phyloP scores from a whole-genome alignment of 2,329 filamentous ascomycete genomes.

The Colletotrichum spaethianum region DNA sequence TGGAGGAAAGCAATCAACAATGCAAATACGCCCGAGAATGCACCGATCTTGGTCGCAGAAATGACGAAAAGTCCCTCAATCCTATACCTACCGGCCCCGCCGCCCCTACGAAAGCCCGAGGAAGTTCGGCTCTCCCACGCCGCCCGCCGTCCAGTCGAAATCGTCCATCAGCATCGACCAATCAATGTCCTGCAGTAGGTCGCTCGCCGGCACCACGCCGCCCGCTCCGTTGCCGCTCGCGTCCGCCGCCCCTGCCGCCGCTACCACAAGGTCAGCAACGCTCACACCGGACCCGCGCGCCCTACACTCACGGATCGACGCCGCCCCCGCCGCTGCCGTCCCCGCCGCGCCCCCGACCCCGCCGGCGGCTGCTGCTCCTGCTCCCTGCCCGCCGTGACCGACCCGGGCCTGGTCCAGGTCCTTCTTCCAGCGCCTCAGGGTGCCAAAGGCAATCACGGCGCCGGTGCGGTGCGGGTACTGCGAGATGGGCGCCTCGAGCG shows the following conservation, averaged over 20 bases:
- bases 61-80: background rate
- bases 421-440: slow-evolving; percentile 62
- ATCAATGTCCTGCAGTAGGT: slow-evolving; percentile 61
- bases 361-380: background rate
- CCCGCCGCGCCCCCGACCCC: slow-evolving; percentile 37
- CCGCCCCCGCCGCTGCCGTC: slow-evolving; percentile 20
- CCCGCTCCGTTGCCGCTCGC: background rate
- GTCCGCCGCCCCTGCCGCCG: slow-evolving; percentile 28
- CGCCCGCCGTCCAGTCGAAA: slow-evolving; percentile 58
- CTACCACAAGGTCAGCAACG: slow-evolving; percentile 36
- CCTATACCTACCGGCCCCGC: background rate
- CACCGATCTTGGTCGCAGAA: background rate
- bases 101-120: slow-evolving; percentile 32
- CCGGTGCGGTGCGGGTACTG: slow-evolving; percentile 62
- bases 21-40: background rate
- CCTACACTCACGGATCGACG: slow-evolving; percentile 35
- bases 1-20: background rate
- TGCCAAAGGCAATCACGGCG: slow-evolving; percentile 65
- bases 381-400: slow-evolving; percentile 3
- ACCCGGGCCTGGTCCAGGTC: slow-evolving; percentile 54
- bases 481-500: slow-evolving; percentile 56
- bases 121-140: slow-evolving; percentile 36
- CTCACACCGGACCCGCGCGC: slow-evolving; percentile 21
- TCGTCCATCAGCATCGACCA: slow-evolving; percentile 67
- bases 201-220: slow-evolving; percentile 40